Evolutionary conservation across 2,329 filamentous ascomycete species (phyloP).

Genomic region (Pestalotiopsis sp.): DNA sequence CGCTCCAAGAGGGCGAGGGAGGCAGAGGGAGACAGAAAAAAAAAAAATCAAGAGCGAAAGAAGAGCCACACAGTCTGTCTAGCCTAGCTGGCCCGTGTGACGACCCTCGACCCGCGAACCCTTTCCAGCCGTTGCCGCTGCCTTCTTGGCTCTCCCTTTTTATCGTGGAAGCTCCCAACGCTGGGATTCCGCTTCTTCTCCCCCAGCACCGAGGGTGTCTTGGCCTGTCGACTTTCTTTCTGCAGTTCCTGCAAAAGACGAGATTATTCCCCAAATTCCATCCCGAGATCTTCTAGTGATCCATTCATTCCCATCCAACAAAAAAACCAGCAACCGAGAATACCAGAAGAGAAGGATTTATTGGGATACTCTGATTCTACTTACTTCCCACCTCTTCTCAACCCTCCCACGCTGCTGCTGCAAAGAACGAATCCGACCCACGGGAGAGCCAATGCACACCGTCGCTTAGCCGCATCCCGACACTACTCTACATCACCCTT

Average conservation of each 20-base stretch:
- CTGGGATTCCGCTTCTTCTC: neutral
- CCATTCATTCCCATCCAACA: too few relatives aligned
- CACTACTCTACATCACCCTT: neutral
- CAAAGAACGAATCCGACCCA: neutral
- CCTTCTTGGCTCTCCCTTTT: conserved; percentile 9
- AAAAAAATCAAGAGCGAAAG: neutral
- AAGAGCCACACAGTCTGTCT: conserved; percentile 4
- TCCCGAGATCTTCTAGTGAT: neutral
- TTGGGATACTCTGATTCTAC: too few relatives aligned
- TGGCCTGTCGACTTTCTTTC: neutral
- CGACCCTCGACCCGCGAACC: conserved; percentile 6
- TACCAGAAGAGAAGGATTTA: too few relatives aligned
- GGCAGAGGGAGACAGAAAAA: too few relatives aligned
- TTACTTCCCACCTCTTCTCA: neutral
- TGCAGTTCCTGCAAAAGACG: neutral
- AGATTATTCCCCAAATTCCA: neutral
- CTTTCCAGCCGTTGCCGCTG: conserved; percentile 6
- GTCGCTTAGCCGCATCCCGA: neutral
- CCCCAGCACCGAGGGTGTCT: neutral
- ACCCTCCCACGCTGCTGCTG: neutral
- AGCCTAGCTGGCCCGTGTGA: neutral
- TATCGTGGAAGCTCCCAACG: conserved; percentile 2
- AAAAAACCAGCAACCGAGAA: too few relatives aligned
- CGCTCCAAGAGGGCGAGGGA: neutral
- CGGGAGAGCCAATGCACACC: neutral